Base-by-base conservation (phyloP, 2,329 filamentous ascomycete genomes). In the Zalaria obscura region DNA sequence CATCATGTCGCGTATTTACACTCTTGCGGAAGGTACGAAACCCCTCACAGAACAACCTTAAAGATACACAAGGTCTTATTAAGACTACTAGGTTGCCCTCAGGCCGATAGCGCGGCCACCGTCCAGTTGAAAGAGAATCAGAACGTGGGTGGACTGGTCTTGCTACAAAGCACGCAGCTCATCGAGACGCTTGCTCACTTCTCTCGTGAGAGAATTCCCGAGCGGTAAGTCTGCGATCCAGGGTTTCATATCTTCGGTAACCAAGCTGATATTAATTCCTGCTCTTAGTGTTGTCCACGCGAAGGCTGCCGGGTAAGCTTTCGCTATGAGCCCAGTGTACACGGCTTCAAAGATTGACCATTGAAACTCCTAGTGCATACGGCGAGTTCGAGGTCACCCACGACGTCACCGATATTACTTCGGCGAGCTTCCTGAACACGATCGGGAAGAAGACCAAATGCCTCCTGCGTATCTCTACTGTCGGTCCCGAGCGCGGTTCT, bases 141-240 rank as follows among this genome's bases (percentile, higher is more conserved):
- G 35, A 42, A 38, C 8, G 56, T 55, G 25, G 58, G 59, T 11
- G 66, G 67, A 5, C 56, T 72, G 4, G 59, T 63, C 2, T 56
- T 70, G 2, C 58, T 78, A 0, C 65, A 72, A 45, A 73, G 77
- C 49, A 75, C 72, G n/a, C 72, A 76, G 40, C 52, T 79, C n/a
- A 70, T 79, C 43, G 73, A 78, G 46, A 42, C 40, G 1, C 58
- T 79, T 1, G 68, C 75, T 2, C 75, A 78, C 51, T 79, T 79
- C 50, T 68, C 73, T 44, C 66, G 74, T 5, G 75, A 79, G 55
- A 61, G 76, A 25, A 79, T 79, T 11, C 75, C 75, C 0, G 75
- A 78, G 53, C 59, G 75, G 29, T 32, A n/a, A 32, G 29, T 18
- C 18, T 18, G 2, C 18, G 18, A 18, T 18, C 18, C 18, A 18